These are phyloP conservation scores for Pleurotus sapidus DNA, from an alignment of 768 basidiomycete genomes.

Conservation along the genomic window DNA sequence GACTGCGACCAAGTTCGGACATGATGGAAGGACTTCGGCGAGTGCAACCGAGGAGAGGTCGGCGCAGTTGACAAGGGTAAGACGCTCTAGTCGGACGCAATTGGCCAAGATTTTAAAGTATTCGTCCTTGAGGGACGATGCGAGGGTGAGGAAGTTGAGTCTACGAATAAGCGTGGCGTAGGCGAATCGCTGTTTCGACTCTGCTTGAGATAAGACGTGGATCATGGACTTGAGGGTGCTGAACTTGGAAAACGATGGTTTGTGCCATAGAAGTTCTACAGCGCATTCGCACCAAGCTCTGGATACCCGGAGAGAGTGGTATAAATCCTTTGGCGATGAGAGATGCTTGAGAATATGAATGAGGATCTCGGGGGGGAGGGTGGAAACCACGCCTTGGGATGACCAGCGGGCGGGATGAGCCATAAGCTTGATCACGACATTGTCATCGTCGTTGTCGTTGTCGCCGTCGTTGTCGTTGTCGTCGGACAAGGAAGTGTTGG, in stretches of 20 bases:
- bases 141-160: constrained; percentile 81
- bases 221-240: constrained; percentile 78
- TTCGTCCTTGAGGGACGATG: constrained; percentile 67
- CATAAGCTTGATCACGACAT: constrained; percentile 36
- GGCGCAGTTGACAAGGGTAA: constrained; percentile 82
- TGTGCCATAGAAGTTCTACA: constrained; percentile 93
- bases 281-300: constrained; percentile 95
- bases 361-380: constrained; percentile 86
- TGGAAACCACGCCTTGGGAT: constrained; percentile 26
- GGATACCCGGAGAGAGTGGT: constrained; percentile 74
- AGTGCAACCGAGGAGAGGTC: constrained; percentile 65
- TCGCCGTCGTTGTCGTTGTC: constrained; percentile 63
- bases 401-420: constrained; percentile 72
- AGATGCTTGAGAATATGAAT: constrained; percentile 90
- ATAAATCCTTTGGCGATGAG: constrained; percentile 69
- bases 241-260: constrained; percentile 71
- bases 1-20: constrained; percentile 79
- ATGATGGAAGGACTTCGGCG: constrained; percentile 58
- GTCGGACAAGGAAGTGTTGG: constrained; percentile 77
- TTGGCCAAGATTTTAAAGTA: constrained; percentile 66
- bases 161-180: constrained; percentile 88
- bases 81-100: constrained; percentile 82
- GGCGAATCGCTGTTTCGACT: constrained; percentile 71
- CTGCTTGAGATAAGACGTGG: constrained; percentile 49
- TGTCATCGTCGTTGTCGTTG: constrained; percentile 27